Base-by-base conservation (phyloP, 2,329 filamentous ascomycete genomes). In the Fusarium ramigenum region DNA sequence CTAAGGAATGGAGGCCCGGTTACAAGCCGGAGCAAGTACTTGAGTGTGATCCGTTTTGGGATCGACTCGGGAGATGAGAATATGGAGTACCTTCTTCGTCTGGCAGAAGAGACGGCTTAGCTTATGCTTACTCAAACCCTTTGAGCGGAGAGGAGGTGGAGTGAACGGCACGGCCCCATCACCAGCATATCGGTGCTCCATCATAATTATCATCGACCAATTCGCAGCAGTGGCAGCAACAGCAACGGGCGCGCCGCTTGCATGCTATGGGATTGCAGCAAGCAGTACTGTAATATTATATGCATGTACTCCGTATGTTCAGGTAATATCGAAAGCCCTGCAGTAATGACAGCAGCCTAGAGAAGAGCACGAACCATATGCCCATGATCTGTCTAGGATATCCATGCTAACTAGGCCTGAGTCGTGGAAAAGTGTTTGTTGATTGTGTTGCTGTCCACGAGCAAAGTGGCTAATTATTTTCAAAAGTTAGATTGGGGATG, bases 41-140 rank as follows among this genome's bases (percentile, higher is more conserved):
- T 28, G 44, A 67, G 50, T 37, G 54, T 42, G 54, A 64, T 66
- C 62, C 73, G 40, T 72, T 72, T 77, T 73, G 58, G 67, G 66
- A 62, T 71, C 66, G 59, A 66, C 66, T 70, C 70, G 67, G 65
- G 74, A 77, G 73, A 78, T 75, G 74, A 77, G 57, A 61, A 65
- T 57, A 63, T 68, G 59, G 72, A 69, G 68, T 66, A 62, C 66
- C 66, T 68, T 68, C 66, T 74, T 68, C 56, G 63, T 63, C 64
- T 77, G 66, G 71, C 60, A 69, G 44, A 77, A 68, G 58, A 71
- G 65, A 62, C 52, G 36, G 62, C 69, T 77, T 76, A 75, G 76
- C 74, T 78, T 75, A 77, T 77, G 75, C 73, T 77, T 77, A 77
- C 75, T 75, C 69, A 67, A 73, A 72, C 69, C 63, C 69, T 70